Evolutionary conservation across 306 rosid genomes (phyloP), one percentile per base, ranked within the genome.

Genomic region (Myrica gale): DNA sequence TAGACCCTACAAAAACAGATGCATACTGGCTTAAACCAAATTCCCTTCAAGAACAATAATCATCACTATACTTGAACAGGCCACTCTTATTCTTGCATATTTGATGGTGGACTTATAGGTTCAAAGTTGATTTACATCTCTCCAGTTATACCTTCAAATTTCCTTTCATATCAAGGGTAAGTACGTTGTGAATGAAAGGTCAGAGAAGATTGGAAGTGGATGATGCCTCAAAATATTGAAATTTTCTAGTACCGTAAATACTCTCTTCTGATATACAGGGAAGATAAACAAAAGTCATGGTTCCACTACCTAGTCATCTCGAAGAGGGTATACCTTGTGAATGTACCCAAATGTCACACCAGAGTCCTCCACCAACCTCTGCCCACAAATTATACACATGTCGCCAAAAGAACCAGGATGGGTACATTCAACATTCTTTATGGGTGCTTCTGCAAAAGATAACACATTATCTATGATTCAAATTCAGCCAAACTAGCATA

Each of bases 391-490:
- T 69, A 88, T 82, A 63, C 98, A 90, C 94, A 90, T 87, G 46
- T 85, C 78, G 72, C 90, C 93, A 81, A 93, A 90, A 8, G 95
- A 86, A 21, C 96, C 95, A 46, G 98, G 98, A 84, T 93, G 96
- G 2, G 85, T 68, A 72, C 98, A 90, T 17, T 21, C 55, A 69
- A 81, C 87, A 76, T 55, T 76, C 83, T 82, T 73, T 20, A 19
- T 32, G 6, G 88, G 76, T 79, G 69, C 79, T 79, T 85, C 96
- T 89, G 88, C 84, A 79, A 48, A 73, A 45, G 75, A 71, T 21
- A 65, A 42, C 45, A 17, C 12, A 5, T 66, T 41, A 66, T 45
- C 37, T 62, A 42, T 42, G n/a, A 42, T 41, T 41, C 37, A 56
- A 71, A 16, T 52, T 17, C 4, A 9, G 55, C 3, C 3, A 42